A percentile compares a stretch with the other conserved stretches of the same genome.
These are phyloP conservation scores for Tricholoma flavovirens DNA, from an alignment of 768 basidiomycete species.

Conservation along the genomic window DNA sequence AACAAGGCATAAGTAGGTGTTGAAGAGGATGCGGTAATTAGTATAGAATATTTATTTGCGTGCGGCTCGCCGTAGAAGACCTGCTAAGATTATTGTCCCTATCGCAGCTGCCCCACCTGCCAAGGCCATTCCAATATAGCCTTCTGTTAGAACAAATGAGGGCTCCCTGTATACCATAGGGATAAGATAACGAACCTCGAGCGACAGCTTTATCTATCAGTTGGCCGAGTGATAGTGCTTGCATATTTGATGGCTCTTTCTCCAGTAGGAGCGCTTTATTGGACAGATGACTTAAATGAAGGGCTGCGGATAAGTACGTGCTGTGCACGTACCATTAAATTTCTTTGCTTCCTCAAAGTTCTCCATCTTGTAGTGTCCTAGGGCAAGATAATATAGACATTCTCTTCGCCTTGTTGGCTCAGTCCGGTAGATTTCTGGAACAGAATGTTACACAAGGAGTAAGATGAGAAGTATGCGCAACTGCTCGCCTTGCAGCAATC, in stretches of 20 bases:
- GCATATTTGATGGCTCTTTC: conserved; percentile 91
- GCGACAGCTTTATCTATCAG: conserved; percentile 85
- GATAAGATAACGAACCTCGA: conserved; percentile 47
- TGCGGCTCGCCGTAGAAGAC: conserved; percentile 79
- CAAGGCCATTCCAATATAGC: conserved; percentile 98
- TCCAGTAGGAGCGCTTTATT: conserved; percentile 71
- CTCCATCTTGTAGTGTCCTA: conserved; percentile 95
- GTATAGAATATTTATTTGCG: conserved; percentile 35
- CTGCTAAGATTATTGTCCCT: conserved; percentile 67
- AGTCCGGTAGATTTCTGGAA: conserved; percentile 81
- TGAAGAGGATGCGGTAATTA: not conserved
- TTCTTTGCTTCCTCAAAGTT: conserved; percentile 89
- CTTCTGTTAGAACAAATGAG: conserved; percentile 50
- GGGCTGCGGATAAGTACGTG: not conserved
- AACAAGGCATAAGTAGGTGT: not conserved
- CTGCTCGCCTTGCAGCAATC: conserved; percentile 73
- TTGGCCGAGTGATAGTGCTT: conserved; percentile 79
- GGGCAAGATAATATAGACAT: conserved; percentile 92
- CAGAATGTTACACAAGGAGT: conserved; percentile 7
- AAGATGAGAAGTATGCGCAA: not conserved
- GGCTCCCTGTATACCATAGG: not conserved
- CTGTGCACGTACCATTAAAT: conserved; percentile 77
- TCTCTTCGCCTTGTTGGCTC: conserved; percentile 87
- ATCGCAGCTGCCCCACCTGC: conserved; percentile 87
- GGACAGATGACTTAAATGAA: conserved; percentile 2